Conservation (phyloP, 2,329 filamentous ascomycete species). For the Hypoxylon sp. region DNA sequence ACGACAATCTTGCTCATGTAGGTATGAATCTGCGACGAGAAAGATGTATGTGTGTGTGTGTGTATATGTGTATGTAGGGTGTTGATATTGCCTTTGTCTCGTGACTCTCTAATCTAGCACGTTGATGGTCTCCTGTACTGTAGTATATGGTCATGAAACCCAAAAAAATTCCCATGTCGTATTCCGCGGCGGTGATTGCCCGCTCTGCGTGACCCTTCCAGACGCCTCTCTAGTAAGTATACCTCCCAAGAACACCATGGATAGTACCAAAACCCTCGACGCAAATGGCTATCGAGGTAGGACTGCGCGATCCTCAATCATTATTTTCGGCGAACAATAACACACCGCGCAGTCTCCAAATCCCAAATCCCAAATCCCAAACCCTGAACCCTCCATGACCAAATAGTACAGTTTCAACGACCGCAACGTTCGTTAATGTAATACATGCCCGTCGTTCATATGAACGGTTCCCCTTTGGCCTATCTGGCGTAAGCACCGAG, state of each 20-base stretch:
- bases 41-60: not conserved
- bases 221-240: conserved; percentile 10
- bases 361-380: not conserved
- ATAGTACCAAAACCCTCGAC: conserved; percentile 15
- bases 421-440: conserved; percentile 14
- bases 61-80: not conserved
- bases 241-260: conserved; percentile 21
- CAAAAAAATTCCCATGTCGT: conserved; percentile 6
- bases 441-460: conserved; percentile 11
- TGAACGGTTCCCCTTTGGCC: not conserved
- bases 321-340: not conserved
- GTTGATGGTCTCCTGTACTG: not conserved
- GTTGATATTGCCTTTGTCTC: conserved; percentile 14
- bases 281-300: conserved; percentile 7
- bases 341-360: not conserved
- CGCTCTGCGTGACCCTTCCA: conserved; percentile 8
- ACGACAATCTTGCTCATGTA: not conserved
- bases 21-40: not conserved
- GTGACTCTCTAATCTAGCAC: conserved; percentile 28
- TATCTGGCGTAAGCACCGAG: conserved; percentile 35
- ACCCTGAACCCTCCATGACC: not conserved
- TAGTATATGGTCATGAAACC: conserved; percentile 18
- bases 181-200: conserved; percentile 14
- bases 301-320: conserved; percentile 2
- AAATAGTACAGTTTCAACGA: conserved; percentile 21